Evolutionary conservation across 2,329 filamentous ascomycete genomes (phyloP).

Genomic region (Calonectria fujianensis): DNA sequence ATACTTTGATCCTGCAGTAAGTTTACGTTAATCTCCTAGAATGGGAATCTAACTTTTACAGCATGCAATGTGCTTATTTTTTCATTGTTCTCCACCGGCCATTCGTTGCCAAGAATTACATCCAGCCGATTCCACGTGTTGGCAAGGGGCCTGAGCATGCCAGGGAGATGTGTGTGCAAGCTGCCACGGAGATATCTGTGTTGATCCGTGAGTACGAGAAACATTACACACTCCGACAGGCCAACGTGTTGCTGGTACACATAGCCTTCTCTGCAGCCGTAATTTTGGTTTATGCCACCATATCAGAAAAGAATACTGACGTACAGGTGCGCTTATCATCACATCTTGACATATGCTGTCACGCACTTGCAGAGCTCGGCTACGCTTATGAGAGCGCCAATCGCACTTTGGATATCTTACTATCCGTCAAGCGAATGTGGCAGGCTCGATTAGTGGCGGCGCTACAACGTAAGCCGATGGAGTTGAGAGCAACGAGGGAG

Average conservation of each 20-base stretch:
- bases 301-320: background rate
- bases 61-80: background rate
- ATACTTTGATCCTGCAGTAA: background rate
- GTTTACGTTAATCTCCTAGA: background rate
- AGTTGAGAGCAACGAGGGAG: background rate
- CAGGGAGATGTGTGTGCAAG: background rate
- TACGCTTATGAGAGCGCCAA: background rate
- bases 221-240: background rate
- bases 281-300: background rate
- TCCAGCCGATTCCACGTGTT: background rate
- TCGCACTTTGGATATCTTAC: background rate
- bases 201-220: background rate
- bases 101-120: constrained; percentile 4
- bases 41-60: background rate
- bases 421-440: background rate
- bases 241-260: background rate
- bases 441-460: background rate
- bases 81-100: background rate
- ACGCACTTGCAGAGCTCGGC: background rate
- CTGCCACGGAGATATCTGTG: background rate
- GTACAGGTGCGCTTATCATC: background rate
- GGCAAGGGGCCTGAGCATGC: background rate
- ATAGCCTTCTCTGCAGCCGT: background rate
- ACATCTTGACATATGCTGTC: background rate
- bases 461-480: background rate